A percentile compares a stretch with the other conserved stretches of the same genome.
Evolutionary conservation across 1,284 basidiomycete species (phyloP).

Genomic region (Puccinia hordei): DNA sequence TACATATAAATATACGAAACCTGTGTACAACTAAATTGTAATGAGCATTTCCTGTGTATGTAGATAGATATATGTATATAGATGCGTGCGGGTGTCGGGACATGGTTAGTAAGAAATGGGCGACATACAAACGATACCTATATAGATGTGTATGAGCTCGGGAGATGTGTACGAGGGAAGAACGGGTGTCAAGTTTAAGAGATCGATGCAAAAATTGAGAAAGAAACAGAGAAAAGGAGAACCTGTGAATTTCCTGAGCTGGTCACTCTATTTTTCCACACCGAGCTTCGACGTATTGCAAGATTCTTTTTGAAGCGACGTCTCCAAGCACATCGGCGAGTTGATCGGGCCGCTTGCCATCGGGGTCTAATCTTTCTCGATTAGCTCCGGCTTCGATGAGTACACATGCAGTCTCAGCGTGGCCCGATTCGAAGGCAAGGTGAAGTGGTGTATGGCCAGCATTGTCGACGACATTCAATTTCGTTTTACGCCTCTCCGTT

Average conservation of each 20-base stretch:
- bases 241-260: neutral
- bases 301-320: conserved; percentile 75
- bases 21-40: conserved; percentile 4
- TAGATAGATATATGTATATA: neutral
- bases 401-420: conserved; percentile 81
- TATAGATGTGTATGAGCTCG: neutral
- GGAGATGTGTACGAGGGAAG: neutral
- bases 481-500: conserved; percentile 71
- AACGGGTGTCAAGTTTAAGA: neutral
- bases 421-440: conserved; percentile 89
- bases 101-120: neutral
- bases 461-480: conserved; percentile 64
- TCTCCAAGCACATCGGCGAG: conserved; percentile 79
- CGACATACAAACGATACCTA: neutral
- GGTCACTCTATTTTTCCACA: conserved; percentile 63
- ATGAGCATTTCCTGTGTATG: neutral
- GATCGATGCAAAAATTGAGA: neutral
- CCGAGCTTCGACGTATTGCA: conserved; percentile 71
- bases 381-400: conserved; percentile 92
- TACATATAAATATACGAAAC: neutral
- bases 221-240: neutral
- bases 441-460: conserved; percentile 91
- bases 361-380: conserved; percentile 76
- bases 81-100: neutral
- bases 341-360: conserved; percentile 79